Percentiles rank a stretch among this genome's conserved stretches.
Conservation (phyloP, 106 monocot species). For the Phalaenopsis aphrodite region DNA sequence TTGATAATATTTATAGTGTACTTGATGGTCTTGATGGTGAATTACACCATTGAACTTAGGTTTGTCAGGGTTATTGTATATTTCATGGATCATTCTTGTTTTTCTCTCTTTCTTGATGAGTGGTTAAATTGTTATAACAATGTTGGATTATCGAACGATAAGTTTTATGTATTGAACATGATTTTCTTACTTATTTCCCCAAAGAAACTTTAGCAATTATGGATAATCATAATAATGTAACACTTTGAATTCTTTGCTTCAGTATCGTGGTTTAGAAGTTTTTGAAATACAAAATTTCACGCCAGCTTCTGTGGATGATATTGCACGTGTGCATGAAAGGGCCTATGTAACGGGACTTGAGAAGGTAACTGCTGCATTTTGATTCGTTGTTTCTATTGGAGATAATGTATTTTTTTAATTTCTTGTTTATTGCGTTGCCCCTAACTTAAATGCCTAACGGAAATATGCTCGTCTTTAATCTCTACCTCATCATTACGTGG, state of each 20-base stretch:
- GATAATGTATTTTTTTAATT: neutral
- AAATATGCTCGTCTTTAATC: neutral
- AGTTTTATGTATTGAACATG: neutral
- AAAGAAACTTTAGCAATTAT: neutral
- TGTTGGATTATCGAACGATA: neutral
- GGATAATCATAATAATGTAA: neutral
- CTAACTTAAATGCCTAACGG: neutral
- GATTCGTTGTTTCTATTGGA: neutral
- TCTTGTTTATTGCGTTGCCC: neutral
- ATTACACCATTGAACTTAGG: too few species aligned
- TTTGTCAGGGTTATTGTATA: too few species aligned
- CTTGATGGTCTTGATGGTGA: too few species aligned
- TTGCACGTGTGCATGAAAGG: slow-evolving; percentile 71
- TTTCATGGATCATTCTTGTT: too few species aligned
- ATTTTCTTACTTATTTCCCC: neutral
- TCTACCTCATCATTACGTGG: neutral
- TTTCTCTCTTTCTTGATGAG: too few species aligned
- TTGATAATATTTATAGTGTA: too few species aligned
- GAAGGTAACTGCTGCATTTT: slow-evolving; percentile 45
- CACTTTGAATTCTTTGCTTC: slow-evolving; percentile 17
- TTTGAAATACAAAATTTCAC: slow-evolving; percentile 62
- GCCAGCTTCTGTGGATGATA: slow-evolving; percentile 69
- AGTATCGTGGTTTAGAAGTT: slow-evolving; percentile 57
- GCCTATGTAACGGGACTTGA: slow-evolving; percentile 65
- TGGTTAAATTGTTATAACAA: too few species aligned